Percentiles rank a stretch among this genome's conserved stretches.
Evolutionary conservation across 2,329 filamentous ascomycete genomes (phyloP).

Genomic region (Epichloe typhina): DNA sequence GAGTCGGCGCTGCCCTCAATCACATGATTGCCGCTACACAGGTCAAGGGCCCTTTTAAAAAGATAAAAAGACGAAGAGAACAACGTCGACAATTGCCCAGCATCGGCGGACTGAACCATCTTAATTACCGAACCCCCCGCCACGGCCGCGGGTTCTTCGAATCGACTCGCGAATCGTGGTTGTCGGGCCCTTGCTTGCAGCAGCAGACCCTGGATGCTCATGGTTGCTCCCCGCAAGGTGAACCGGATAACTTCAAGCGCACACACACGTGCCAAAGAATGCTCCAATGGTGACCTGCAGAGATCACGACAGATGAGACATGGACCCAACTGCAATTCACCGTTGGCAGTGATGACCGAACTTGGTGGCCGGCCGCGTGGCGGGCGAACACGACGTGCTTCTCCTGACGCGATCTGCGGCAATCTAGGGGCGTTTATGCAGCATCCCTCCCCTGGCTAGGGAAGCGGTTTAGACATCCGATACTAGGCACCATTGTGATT

Average conservation of each 20-base stretch:
- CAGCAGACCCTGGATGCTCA: neutral
- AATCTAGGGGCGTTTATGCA: too few species aligned
- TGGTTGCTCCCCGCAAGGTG: neutral
- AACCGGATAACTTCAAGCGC: neutral
- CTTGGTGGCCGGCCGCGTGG: neutral
- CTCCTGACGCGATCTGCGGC: too few species aligned
- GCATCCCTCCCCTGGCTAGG: too few species aligned
- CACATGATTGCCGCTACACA: neutral
- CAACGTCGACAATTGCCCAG: too few species aligned
- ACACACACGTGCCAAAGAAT: neutral
- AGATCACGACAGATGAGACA: constrained; percentile 4
- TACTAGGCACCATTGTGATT: too few species aligned
- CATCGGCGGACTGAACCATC: too few species aligned
- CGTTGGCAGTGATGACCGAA: neutral
- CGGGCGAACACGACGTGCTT: neutral
- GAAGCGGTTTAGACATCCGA: too few species aligned
- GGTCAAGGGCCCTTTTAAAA: neutral
- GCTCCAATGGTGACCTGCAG: neutral
- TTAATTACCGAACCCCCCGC: neutral
- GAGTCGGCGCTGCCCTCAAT: neutral
- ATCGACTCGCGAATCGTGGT: neutral
- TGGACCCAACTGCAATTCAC: neutral
- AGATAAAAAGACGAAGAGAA: too few species aligned
- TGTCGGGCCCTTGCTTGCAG: neutral
- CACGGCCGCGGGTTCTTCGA: neutral